phyloP scores from a whole-genome alignment of 768 basidiomycete genomes.

The Floccularia luteovirens region DNA sequence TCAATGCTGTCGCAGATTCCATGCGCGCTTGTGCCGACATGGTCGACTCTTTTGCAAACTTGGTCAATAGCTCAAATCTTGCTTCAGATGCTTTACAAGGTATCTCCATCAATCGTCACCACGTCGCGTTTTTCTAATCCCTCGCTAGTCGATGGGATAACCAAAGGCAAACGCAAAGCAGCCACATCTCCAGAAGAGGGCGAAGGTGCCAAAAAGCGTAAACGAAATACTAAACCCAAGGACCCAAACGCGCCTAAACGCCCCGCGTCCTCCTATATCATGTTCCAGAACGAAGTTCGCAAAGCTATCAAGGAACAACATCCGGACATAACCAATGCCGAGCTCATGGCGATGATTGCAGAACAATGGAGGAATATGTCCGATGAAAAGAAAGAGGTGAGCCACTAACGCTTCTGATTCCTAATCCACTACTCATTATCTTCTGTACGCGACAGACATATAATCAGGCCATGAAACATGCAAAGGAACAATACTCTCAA shows the following conservation, averaged over 20 bases:
- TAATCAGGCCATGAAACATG: constrained; percentile 39
- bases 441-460: constrained; percentile 36
- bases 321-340: constrained; percentile 60
- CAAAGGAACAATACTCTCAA: constrained; percentile 58
- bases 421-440: background rate
- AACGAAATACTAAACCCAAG: constrained; percentile 59
- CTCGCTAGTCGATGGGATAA: too few species aligned
- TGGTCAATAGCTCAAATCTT: constrained; percentile 30
- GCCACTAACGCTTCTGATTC: constrained; percentile 16
- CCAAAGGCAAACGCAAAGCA: constrained; percentile 51
- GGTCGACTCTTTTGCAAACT: constrained; percentile 51
- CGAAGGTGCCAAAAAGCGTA: constrained; percentile 43
- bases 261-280: constrained; percentile 86
- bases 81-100: constrained; percentile 12
- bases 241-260: constrained; percentile 95
- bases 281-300: constrained; percentile 91
- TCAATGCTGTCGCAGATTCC: constrained; percentile 49
- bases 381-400: constrained; percentile 66
- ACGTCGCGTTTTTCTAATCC: constrained; percentile 8
- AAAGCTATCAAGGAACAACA: constrained; percentile 58
- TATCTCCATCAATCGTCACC: constrained; percentile 2
- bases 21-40: constrained; percentile 57
- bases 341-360: constrained; percentile 65
- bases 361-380: constrained; percentile 68
- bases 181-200: constrained; percentile 26